Base-by-base conservation (phyloP, 140 eudicot species). In the Bidens hawaiensis region DNA sequence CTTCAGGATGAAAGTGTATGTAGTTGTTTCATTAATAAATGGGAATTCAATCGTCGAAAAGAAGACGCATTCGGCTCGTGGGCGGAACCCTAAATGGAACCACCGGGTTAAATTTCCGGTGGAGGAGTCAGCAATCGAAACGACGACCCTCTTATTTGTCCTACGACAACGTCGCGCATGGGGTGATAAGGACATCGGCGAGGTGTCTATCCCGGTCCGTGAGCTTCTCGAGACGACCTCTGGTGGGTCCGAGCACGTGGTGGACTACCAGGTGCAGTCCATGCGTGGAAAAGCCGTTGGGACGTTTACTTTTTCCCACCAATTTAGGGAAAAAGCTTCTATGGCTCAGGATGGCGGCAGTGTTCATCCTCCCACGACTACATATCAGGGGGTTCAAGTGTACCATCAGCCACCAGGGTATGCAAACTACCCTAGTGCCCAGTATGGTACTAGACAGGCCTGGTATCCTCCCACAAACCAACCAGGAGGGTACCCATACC, bases 1-100 rank as follows among this genome's bases (percentile, higher is more conserved):
- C 71, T 61, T 79, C 43, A 83, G 71, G 60, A 83, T 90, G 95
- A 78, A 71, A 46, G 94, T 90, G 0, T 90, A 76, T 26, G 94
- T 71, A 1, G 83, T 73, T 28, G 89, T 80, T 2, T 74, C 77
- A 0, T 60, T 86, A 45, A 51, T 78, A 18, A 83, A 79, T 0
- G 89, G 83, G 15, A 69, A 79, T 38, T 69, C 85, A 34, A 7
- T 59, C 12, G 26, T 77, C 17, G 75, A 72, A 71, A 74, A 78
- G 51, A 78, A 62, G 74, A 86, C 94, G 13, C 68, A 30, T 8
- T 68, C 81, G 16, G 75, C 82, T 54, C 75, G 68, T 27, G 75
- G 83, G 8, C 72, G 78, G 6, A 76, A 56, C 24, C 97, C 97
- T 0, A 74, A 30, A 18, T 90, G 97, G 97, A 81, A 81, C 65